phyloP scores from a whole-genome alignment of 1,139 yeast species.

The Barnettozyma hawaiiensis region DNA sequence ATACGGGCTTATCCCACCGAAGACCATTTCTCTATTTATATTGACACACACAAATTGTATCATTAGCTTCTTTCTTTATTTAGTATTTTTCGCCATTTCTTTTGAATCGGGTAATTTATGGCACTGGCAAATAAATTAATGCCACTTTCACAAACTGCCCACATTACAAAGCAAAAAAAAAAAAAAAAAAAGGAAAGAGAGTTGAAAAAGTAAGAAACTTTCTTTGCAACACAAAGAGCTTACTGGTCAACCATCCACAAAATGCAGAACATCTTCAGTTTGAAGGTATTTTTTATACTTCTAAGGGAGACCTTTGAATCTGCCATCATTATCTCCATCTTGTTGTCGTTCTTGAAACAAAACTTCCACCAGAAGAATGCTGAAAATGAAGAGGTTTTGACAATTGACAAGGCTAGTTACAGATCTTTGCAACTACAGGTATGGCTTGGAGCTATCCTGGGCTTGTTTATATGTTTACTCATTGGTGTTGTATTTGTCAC shows the following conservation, averaged over 20 bases:
- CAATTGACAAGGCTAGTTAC: conserved; percentile 42
- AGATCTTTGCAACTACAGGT: conserved; percentile 58
- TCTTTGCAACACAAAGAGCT: not conserved
- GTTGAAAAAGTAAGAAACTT: no score
- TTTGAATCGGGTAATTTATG: not conserved
- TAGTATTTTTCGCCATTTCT: not conserved
- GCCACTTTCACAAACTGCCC: not conserved
- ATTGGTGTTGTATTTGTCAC: conserved; percentile 81
- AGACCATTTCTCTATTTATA: no score
- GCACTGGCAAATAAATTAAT: not conserved
- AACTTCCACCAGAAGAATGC: conserved; percentile 38
- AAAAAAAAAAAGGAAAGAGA: not conserved
- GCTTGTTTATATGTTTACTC: conserved; percentile 60
- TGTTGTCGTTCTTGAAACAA: conserved; percentile 77
- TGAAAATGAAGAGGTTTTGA: conserved; percentile 5
- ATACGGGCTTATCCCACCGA: no score
- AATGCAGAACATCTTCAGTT: conserved; percentile 19
- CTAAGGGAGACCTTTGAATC: conserved; percentile 85
- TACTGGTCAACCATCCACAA: not conserved
- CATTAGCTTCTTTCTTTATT: no score
- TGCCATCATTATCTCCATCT: conserved; percentile 73
- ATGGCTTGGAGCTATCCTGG: conserved; percentile 66
- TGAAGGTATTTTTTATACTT: conserved; percentile 60
- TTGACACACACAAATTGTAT: no score
- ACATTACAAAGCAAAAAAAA: not conserved